phyloP scores from a whole-genome alignment of 805 yeast species.

The Yamadazyma sp. region DNA sequence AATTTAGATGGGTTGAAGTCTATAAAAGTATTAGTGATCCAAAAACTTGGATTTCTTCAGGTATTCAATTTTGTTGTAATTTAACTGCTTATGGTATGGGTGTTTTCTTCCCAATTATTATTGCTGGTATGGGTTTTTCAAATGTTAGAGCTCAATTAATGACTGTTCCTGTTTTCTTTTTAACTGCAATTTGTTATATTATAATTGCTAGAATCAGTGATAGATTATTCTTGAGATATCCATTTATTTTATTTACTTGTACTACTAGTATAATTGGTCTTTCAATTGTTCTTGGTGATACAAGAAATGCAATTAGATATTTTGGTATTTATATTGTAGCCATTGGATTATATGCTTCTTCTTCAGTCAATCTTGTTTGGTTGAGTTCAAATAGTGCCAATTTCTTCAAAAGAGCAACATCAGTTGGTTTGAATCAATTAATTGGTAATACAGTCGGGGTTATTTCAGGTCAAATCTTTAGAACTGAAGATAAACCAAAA shows the following conservation, averaged over 20 bases:
- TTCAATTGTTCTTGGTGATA: constrained; percentile 24
- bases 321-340: constrained; percentile 37
- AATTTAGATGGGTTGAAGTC: constrained; percentile 19
- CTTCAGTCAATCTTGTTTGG: constrained; percentile 44
- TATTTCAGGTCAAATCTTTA: constrained; percentile 16
- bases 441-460: constrained; percentile 45
- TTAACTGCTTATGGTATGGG: constrained; percentile 38
- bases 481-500: constrained; percentile 33
- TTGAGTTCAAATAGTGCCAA: constrained; percentile 41
- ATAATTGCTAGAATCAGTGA: constrained; percentile 25
- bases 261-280: constrained; percentile 29
- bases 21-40: constrained; percentile 6
- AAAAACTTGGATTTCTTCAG: constrained; percentile 29
- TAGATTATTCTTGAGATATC: constrained; percentile 24
- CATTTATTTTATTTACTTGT: constrained; percentile 23
- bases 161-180: constrained; percentile 37
- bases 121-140: constrained; percentile 26
- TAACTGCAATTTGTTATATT: constrained; percentile 26
- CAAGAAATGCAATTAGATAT: constrained; percentile 28
- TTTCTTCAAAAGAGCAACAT: constrained; percentile 40
- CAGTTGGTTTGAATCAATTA: constrained; percentile 12
- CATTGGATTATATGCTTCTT: constrained; percentile 32
- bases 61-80: constrained; percentile 46
- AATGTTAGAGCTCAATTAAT: constrained; percentile 33
- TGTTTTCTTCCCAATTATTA: constrained; percentile 36